A percentile compares a stretch with the other conserved stretches of the same genome.
Conservation (phyloP, 2,329 filamentous ascomycete species). For the Stachybotrys chartarum region DNA sequence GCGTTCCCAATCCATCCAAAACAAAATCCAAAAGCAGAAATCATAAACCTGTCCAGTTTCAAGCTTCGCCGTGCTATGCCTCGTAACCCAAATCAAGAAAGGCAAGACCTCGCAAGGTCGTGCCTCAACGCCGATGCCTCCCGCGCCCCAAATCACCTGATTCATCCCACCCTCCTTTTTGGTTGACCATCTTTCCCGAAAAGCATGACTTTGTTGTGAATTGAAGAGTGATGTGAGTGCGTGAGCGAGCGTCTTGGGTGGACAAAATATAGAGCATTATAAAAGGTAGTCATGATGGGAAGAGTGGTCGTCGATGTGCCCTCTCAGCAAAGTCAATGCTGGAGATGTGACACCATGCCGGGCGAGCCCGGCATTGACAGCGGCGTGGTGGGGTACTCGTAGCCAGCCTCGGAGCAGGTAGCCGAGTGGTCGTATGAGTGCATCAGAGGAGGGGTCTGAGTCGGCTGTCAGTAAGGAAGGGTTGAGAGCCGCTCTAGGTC, state of each 20-base stretch:
- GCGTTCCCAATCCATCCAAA: no score
- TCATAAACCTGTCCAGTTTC: no score
- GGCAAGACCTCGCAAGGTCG: neutral
- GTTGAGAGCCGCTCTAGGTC: constrained; percentile 33
- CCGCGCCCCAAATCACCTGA: neutral
- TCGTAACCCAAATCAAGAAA: neutral
- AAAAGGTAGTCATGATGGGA: neutral
- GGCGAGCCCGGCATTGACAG: constrained; percentile 68
- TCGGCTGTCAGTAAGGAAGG: constrained; percentile 42
- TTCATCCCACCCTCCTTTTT: neutral
- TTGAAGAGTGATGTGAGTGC: neutral
- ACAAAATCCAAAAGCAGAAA: no score
- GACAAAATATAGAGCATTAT: neutral
- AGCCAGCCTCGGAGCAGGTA: constrained; percentile 53
- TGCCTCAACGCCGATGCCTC: neutral
- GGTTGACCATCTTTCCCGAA: neutral
- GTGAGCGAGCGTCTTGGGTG: neutral
- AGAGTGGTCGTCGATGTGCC: neutral
- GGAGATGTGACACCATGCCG: constrained; percentile 33
- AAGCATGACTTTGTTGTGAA: neutral
- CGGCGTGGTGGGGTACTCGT: constrained; percentile 62
- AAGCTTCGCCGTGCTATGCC: neutral
- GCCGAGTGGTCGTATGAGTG: constrained; percentile 65
- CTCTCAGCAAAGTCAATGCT: constrained; percentile 1
- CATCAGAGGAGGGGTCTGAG: constrained; percentile 69